These are phyloP conservation scores for Acrocalymma vagum DNA, from an alignment of 2,329 filamentous ascomycete species.

Conservation along the genomic window DNA sequence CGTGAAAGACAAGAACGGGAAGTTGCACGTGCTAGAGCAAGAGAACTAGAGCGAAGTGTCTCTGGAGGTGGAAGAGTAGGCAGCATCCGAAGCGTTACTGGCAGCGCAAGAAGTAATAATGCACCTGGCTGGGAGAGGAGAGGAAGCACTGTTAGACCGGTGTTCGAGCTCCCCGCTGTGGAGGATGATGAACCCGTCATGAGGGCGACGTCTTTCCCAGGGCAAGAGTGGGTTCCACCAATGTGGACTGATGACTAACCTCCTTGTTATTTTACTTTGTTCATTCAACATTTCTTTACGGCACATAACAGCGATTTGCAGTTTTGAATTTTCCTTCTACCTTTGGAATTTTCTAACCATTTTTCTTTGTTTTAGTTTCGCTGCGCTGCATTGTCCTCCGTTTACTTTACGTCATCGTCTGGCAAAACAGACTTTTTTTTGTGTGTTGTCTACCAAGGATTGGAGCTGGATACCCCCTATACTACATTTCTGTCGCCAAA, in stretches of 20 bases:
- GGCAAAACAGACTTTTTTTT: conserved; percentile 1
- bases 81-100: conserved; percentile 39
- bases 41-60: conserved; percentile 44
- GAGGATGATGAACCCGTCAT: conserved; percentile 64
- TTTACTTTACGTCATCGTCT: neutral
- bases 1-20: conserved; percentile 38
- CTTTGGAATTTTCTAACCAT: conserved; percentile 3
- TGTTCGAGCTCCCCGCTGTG: conserved; percentile 46
- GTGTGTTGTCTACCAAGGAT: conserved; percentile 17
- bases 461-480: conserved; percentile 32
- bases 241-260: conserved; percentile 48
- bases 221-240: conserved; percentile 72
- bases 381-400: neutral
- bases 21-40: conserved; percentile 38
- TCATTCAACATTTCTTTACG: too few species aligned
- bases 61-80: conserved; percentile 40
- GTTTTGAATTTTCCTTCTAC: neutral
- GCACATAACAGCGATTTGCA: too few species aligned
- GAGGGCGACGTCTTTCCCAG: conserved; percentile 74
- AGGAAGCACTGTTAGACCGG: conserved; percentile 28
- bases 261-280: too few species aligned
- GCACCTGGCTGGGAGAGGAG: conserved; percentile 37
- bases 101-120: conserved; percentile 33
- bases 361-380: conserved; percentile 9
- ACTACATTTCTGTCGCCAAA: conserved; percentile 9